These are phyloP conservation scores for Westerdykella aurantiaca DNA, from an alignment of 2,329 filamentous ascomycete species.

Conservation along the genomic window DNA sequence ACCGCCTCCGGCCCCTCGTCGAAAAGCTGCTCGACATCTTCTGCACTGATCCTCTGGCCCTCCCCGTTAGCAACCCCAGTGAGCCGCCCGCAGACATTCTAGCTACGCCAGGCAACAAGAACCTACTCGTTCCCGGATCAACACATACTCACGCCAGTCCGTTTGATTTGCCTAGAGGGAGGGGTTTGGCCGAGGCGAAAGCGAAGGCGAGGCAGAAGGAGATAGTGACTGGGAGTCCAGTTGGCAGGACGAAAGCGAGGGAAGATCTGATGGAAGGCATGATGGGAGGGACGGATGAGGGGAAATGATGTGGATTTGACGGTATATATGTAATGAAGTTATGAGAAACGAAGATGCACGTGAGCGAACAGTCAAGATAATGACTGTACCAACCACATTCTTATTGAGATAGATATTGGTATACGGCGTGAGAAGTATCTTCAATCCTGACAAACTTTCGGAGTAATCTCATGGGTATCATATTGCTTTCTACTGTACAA, in stretches of 20 bases:
- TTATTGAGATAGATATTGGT: no score
- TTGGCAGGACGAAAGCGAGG: not conserved
- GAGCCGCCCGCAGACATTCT: slow-evolving; percentile 12
- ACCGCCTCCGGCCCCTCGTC: slow-evolving; percentile 43
- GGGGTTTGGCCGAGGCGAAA: slow-evolving; percentile 2
- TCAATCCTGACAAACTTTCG: no score
- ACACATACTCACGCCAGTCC: slow-evolving; percentile 23
- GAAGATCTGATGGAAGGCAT: not conserved
- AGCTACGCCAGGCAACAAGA: slow-evolving; percentile 25
- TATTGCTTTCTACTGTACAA: no score
- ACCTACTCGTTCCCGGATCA: slow-evolving; percentile 14
- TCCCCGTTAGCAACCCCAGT: slow-evolving; percentile 8
- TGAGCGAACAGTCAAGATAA: no score
- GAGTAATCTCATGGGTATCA: no score
- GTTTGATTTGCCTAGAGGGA: slow-evolving; percentile 30
- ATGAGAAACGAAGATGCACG: no score
- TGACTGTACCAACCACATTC: no score
- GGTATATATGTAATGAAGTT: no score
- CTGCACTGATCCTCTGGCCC: slow-evolving; percentile 40
- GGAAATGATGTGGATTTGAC: no score
- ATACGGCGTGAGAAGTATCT: no score
- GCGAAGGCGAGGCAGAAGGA: slow-evolving; percentile 3
- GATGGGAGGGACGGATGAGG: not conserved
- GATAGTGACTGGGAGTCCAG: not conserved
- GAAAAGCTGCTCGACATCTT: slow-evolving; percentile 45